Evolutionary conservation across 495 filamentous ascomycete genomes (phyloP), one percentile per base, ranked within the genome.

Genomic region (Penicillium bovifimosum): DNA sequence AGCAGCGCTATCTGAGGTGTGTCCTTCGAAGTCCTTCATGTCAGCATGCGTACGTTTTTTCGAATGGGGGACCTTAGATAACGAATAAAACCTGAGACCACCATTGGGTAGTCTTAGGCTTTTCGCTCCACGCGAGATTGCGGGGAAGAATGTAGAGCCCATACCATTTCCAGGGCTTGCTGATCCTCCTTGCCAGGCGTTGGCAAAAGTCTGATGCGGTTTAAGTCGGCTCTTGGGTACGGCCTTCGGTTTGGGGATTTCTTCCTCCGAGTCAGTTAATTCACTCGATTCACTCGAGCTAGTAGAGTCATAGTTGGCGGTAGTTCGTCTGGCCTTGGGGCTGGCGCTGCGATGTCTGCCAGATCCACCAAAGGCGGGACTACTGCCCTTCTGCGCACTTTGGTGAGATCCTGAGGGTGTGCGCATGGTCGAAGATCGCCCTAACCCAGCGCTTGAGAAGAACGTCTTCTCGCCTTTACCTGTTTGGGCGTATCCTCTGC

Each of bases 381-480:
- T 74, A 5, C 68, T 52, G 29, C 69, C 72, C 0, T 66, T 68
- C n/a, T 67, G 68, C 17, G 69, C 48, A 43, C 59, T 62, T 57
- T 46, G 56, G 51, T 50, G 49, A 10, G 55, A 40, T 35, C 72
- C 67, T 9, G 76, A 62, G 9, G 76, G 67, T 41, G 71, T 67
- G n/a, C 78, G 72, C 49, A 66, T 63, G 54, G 70, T 79, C 1
- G 70, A 54, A 20, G 78, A 75, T 36, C 76, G 71, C 9, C 67
- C 64, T 11, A 82, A 55, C 14, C 64, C 65, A 24, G 73, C 66
- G 53, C 67, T 73, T 6, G 67, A 67, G 50, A 82, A 72, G 53
- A 76, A 75, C 0, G 82, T 85, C 72, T 79, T 87, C 61, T 93
- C 90, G 13, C 87, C 87, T 10, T 42, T 50, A 44, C 82, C 80